A percentile compares a stretch with the other conserved stretches of the same genome.
Conservation (phyloP, 768 basidiomycete species). For the Pisolithus microcarpus region DNA sequence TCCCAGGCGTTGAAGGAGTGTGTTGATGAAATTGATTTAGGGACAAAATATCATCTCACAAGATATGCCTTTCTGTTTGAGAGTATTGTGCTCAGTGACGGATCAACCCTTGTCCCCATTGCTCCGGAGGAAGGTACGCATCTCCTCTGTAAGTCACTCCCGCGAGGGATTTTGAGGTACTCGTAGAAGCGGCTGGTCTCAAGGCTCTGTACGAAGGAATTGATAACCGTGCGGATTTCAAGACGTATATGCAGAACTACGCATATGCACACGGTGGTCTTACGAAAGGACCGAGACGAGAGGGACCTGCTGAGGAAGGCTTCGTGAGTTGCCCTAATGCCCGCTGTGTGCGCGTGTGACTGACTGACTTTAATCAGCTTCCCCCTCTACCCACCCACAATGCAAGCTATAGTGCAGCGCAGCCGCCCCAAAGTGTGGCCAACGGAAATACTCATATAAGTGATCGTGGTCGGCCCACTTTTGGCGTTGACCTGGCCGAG, state of each 20-base stretch:
- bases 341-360: conserved; percentile 1
- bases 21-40: conserved; percentile 92
- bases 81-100: conserved; percentile 83
- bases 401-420: conserved; percentile 20
- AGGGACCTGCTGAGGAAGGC: conserved; percentile 87
- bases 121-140: conserved; percentile 57
- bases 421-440: conserved; percentile 19
- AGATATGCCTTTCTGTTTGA: conserved; percentile 94
- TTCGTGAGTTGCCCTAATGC: conserved; percentile 60
- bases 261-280: conserved; percentile 74
- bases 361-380: conserved; percentile 35
- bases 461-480: conserved; percentile 75
- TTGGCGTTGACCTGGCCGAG: conserved; percentile 86
- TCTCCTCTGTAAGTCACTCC: neutral
- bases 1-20: conserved; percentile 84
- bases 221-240: conserved; percentile 93
- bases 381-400: conserved; percentile 50
- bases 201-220: conserved; percentile 86
- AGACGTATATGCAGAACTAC: conserved; percentile 95
- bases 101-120: conserved; percentile 72
- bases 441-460: conserved; percentile 29
- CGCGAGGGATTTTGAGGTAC: conserved; percentile 1
- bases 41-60: conserved; percentile 95
- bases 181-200: conserved; percentile 52
- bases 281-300: conserved; percentile 70